A percentile compares a stretch with the other conserved stretches of the same genome.
phyloP scores from a whole-genome alignment of 73 alveolate genomes.

The Blepharisma japonicum region DNA sequence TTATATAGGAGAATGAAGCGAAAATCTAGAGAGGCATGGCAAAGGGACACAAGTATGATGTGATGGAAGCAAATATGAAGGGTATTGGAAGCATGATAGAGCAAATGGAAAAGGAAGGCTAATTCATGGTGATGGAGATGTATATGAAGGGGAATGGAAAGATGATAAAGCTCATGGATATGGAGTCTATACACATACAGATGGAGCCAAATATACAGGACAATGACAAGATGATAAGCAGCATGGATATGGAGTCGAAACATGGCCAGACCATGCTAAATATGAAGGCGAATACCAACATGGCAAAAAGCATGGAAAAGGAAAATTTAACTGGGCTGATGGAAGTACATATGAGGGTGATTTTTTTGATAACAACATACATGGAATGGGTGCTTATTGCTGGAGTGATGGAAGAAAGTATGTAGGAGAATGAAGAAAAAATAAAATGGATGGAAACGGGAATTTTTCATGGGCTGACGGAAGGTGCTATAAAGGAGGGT shows the following conservation, averaged over 20 bases:
- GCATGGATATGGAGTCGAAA: constrained; percentile 47
- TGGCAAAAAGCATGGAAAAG: constrained; percentile 73
- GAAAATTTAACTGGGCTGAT: constrained; percentile 52
- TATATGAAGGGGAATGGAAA: constrained; percentile 57
- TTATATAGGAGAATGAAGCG: constrained; percentile 56
- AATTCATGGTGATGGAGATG: constrained; percentile 58
- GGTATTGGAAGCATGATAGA: constrained; percentile 53
- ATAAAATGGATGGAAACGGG: constrained; percentile 62
- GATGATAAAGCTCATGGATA: constrained; percentile 35
- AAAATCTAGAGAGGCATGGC: constrained; percentile 41
- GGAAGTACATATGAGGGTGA: constrained; percentile 57
- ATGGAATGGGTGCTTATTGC: constrained; percentile 65
- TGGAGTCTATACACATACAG: constrained; percentile 41
- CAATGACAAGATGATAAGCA: constrained; percentile 40
- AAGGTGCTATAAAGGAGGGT: constrained; percentile 43
- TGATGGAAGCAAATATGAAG: constrained; percentile 67
- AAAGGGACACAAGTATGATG: constrained; percentile 47
- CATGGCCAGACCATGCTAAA: constrained; percentile 50
- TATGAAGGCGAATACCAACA: constrained; percentile 55
- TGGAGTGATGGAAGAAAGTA: constrained; percentile 72
- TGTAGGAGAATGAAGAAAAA: constrained; percentile 66
- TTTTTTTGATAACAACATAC: constrained; percentile 41
- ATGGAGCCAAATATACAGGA: constrained; percentile 58
- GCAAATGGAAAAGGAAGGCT: constrained; percentile 65
- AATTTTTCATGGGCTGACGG: constrained; percentile 49